Conservation (phyloP, 176 grass and related monocot species). For the Bothriochloa decipiens region DNA sequence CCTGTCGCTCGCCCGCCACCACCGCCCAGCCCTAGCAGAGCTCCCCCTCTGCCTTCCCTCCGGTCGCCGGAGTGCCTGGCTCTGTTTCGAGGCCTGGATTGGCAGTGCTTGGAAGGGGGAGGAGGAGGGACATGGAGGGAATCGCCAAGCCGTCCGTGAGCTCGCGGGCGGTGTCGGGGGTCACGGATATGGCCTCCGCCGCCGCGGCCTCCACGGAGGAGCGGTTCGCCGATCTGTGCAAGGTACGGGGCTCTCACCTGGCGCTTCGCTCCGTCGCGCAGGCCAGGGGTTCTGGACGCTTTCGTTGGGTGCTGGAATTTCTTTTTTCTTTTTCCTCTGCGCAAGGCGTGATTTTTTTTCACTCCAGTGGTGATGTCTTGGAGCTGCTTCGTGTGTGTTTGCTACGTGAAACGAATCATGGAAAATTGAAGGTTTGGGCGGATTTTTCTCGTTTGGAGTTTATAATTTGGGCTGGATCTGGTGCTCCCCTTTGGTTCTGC, state of each 20-base stretch:
- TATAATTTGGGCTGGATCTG: constrained; percentile 8
- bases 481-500: neutral
- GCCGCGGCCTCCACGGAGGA: constrained; percentile 33
- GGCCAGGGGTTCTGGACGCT: neutral
- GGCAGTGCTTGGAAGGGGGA: neutral
- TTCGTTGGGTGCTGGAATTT: neutral
- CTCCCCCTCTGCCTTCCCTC: neutral
- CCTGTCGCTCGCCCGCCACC: neutral
- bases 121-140: constrained; percentile 30
- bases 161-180: neutral
- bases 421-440: neutral
- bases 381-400: neutral
- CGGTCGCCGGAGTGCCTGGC: neutral
- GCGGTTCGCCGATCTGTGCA: constrained; percentile 49
- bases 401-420: neutral
- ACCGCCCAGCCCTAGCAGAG: constrained; percentile 26
- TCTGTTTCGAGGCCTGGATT: neutral
- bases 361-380: neutral
- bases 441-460: neutral
- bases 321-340: neutral
- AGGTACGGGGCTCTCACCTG: constrained; percentile 16
- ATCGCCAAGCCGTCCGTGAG: constrained; percentile 33
- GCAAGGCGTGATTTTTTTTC: neutral
- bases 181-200: constrained; percentile 4
- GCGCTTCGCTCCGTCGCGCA: too few species aligned